Percentiles rank a stretch among this genome's conserved stretches.
Evolutionary conservation across 768 basidiomycete genomes (phyloP).

Genomic region (Tylopilus rubrobrunneus): DNA sequence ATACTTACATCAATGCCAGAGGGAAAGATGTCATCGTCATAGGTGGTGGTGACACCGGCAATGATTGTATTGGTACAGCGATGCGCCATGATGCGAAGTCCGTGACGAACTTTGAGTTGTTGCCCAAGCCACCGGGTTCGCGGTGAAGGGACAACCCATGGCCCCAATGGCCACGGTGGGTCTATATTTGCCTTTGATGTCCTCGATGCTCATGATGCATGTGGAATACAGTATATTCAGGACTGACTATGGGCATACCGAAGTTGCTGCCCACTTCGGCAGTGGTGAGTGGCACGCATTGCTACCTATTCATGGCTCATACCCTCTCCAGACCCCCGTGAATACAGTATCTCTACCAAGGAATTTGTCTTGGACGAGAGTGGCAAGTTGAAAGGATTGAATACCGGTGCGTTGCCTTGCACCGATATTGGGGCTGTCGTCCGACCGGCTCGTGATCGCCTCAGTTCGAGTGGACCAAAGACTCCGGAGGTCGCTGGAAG

Average conservation of each 20-base stretch:
- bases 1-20: conserved; percentile 78
- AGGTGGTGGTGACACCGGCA: conserved; percentile 95
- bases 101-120: conserved; percentile 93
- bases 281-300: conserved; percentile 45
- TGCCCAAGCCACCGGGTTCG: conserved; percentile 81
- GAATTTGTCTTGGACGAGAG: conserved; percentile 82
- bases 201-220: conserved; percentile 3
- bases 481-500: conserved; percentile 88
- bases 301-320: conserved; percentile 2
- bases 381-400: conserved; percentile 81
- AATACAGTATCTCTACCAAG: conserved; percentile 94
- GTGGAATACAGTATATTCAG: conserved; percentile 69
- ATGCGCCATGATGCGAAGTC: conserved; percentile 96
- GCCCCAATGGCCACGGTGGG: conserved; percentile 87
- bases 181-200: neutral
- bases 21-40: conserved; percentile 97
- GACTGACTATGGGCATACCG: conserved; percentile 93
- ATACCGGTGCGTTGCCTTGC: conserved; percentile 58
- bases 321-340: conserved; percentile 67
- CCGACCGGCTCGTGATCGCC: neutral
- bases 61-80: conserved; percentile 93
- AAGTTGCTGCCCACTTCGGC: conserved; percentile 89
- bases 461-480: conserved; percentile 96
- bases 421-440: neutral
- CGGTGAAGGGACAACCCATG: conserved; percentile 93